Base-by-base conservation (phyloP, 352 stramenopile species). In the Phytophthora uliginosa region DNA sequence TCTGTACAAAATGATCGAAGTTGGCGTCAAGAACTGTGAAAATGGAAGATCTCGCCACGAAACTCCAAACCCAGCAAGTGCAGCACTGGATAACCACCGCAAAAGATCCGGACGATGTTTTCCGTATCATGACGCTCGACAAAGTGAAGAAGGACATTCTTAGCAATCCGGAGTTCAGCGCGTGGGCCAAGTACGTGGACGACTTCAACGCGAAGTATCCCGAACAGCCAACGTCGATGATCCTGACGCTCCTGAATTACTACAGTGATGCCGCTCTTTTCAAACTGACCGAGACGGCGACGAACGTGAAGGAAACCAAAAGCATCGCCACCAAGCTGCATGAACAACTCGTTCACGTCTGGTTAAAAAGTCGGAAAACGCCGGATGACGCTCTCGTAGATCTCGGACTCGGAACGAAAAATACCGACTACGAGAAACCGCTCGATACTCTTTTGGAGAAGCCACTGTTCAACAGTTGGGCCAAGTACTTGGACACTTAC, bases 1-100 rank as follows among this genome's bases (percentile, higher is more conserved):
- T 6, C 60, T 66, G 33, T 57, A 36, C 10, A 31, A 34, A 15
- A 24, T 59, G 60, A 28, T 59, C 22, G 18, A 6, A 42, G 61
- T 34, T 17, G 10, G 20, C 9, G 8, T 5, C 7, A 51, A 47
- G 38, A 17, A 47, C 20, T 13, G 4, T 15, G 18, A 51, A 18
- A 51, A 51, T 7, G n/a, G 20, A 51, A 18, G 42, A 51, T 51
- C 17, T 51, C 42, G 42, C 42, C 42, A 13, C 42, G 10, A 51
- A 51, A 20, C 20, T 51, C 5, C 18, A 51, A 10, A 24, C 2
- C 10, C 52, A 67, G 10, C 34, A 61, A 20, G 38, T 68, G 4
- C 9, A 61, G 17, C 50, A 54, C 9, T 68, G 36, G 50, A 12
- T 52, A 12, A 33, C 42, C 42, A 20, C 42, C 2, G 18, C 42